phyloP scores from a whole-genome alignment of 2,329 filamentous ascomycete genomes.

The Hortaea werneckii region DNA sequence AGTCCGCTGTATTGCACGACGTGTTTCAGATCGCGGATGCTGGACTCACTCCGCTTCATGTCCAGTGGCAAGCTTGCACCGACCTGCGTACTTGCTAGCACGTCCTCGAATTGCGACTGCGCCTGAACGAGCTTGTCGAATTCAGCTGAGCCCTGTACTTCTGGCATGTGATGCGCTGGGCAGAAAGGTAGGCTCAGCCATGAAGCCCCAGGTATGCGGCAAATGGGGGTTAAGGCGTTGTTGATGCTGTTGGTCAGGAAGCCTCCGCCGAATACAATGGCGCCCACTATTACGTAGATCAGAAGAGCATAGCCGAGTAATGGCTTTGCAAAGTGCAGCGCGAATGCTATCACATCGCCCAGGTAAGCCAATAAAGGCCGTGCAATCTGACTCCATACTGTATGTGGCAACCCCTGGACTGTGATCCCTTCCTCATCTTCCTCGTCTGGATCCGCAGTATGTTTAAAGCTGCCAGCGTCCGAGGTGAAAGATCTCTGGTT shows the following conservation, averaged over 20 bases:
- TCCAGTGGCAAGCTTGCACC: conserved; percentile 61
- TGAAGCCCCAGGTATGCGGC: conserved; percentile 56
- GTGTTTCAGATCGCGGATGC: conserved; percentile 63
- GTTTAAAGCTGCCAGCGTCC: conserved; percentile 18
- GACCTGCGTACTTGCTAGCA: conserved; percentile 57
- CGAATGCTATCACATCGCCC: conserved; percentile 47
- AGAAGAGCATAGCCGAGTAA: conserved; percentile 53
- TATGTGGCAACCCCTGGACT: conserved; percentile 1
- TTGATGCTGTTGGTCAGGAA: conserved; percentile 52
- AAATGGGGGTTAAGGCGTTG: conserved; percentile 57
- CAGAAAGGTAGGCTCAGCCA: conserved; percentile 58
- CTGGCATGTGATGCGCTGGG: conserved; percentile 9
- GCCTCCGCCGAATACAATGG: conserved; percentile 50
- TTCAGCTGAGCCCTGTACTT: conserved; percentile 39
- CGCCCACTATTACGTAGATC: conserved; percentile 50
- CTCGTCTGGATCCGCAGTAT: conserved; percentile 10
- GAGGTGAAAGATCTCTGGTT: conserved; percentile 21
- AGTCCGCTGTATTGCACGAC: conserved; percentile 62
- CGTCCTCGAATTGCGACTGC: conserved; percentile 66
- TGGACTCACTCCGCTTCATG: conserved; percentile 67
- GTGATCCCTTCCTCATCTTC: conserved; percentile 14
- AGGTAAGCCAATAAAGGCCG: conserved; percentile 38
- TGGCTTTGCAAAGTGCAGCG: conserved; percentile 53
- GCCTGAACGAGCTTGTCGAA: conserved; percentile 67
- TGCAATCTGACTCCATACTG: conserved; percentile 24